Evolutionary conservation across 805 yeast species (phyloP), one percentile per base, ranked within the genome.

Genomic region (Ogataea henricii): DNA sequence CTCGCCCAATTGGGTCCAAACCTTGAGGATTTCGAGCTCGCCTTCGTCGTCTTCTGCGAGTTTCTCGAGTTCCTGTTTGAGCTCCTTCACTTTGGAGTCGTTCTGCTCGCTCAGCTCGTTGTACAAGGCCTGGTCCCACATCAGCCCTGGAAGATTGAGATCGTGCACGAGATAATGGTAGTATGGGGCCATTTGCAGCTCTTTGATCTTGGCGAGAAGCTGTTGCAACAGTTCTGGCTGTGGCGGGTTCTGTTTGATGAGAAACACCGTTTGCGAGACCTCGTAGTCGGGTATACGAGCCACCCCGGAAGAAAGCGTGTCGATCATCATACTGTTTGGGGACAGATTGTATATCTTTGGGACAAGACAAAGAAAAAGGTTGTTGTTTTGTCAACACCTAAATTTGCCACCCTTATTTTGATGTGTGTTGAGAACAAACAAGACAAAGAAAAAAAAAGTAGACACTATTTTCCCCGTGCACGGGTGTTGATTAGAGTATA

Each of bases 1-100:
- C 64, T 91, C 96, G 29, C 96, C 97, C 25, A 94, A 78, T 60
- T 83, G 79, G 47, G 82, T 79, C 78, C 89, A 86, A 38, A 84
- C 82, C 52, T 83, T 83, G 7, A 90, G 83, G 32, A 83, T 77
- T 62, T 89, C 96, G 55, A 86, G 69, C 64, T 89, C 96, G 27
- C 96, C 96, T 65, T 91, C 97, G 51, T 84, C 88, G 48, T 82
- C 89, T 48, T 77, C 80, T 43, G 77, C 78, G 18, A 81, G 74
- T 53, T 71, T 79, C 44, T 70, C 74, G 48, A 77, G 80, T 73
- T 67, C 76, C 60, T 63, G 73, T 67, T 71, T 84, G 78, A 65
- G 81, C 69, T 62, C 77, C 62, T 53, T 67, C 23, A 87, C 76
- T 44, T 79, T 76, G 37, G 62, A 69, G n/a, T 76, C 78, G 65